Percentiles rank a stretch among this genome's conserved stretches.
These are phyloP conservation scores for Jaltomata sinuosa DNA, from an alignment of 257 asterid genomes.

Conservation along the genomic window DNA sequence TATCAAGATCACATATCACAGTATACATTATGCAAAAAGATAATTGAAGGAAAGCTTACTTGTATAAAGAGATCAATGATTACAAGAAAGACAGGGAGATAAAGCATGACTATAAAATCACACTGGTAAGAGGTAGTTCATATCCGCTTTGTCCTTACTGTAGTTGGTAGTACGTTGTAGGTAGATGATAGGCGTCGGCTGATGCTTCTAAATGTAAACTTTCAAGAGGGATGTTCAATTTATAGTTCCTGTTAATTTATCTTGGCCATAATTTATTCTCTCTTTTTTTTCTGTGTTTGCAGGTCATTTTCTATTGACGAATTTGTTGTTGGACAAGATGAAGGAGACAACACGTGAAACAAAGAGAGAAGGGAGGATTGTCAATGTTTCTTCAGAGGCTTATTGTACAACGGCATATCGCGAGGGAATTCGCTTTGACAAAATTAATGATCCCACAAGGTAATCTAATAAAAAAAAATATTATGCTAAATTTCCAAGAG, in stretches of 20 bases:
- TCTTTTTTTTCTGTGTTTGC: slow-evolving; percentile 11
- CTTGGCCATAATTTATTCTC: not conserved
- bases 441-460: slow-evolving; percentile 52
- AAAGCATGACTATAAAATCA: not conserved
- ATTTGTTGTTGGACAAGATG: slow-evolving; percentile 68
- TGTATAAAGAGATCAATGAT: too few species aligned
- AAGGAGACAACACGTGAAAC: slow-evolving; percentile 49
- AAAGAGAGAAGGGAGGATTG: slow-evolving; percentile 76
- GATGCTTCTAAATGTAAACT: not conserved
- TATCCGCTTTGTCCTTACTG: not conserved
- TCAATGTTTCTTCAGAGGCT: slow-evolving; percentile 69
- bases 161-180: not conserved
- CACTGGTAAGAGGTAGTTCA: not conserved
- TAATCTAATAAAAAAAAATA: not conserved
- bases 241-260: not conserved
- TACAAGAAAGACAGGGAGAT: not conserved
- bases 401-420: slow-evolving; percentile 28
- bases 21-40: too few species aligned
- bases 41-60: too few species aligned
- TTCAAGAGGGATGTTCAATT: not conserved
- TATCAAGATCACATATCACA: not conserved
- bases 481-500: not conserved
- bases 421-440: slow-evolving; percentile 62
- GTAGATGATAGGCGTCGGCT: not conserved
- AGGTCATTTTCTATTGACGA: slow-evolving; percentile 84